A percentile compares a stretch with the other conserved stretches of the same genome.
phyloP scores from a whole-genome alignment of 2,329 filamentous ascomycete species.

The Cryphonectria nitschkei region DNA sequence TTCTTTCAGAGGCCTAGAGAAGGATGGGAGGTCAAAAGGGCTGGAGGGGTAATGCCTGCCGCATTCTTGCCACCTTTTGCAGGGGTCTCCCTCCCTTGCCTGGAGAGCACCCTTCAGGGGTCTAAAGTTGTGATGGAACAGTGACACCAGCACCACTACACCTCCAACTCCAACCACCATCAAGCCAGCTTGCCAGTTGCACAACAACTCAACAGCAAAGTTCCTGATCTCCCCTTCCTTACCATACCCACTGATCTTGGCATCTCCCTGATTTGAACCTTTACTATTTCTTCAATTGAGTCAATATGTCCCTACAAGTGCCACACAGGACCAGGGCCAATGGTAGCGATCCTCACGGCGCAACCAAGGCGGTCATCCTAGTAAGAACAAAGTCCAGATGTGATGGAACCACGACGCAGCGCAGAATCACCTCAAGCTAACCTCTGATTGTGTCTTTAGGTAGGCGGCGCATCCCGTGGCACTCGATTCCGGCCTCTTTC shows the following conservation, averaged over 20 bases:
- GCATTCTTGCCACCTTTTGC: neutral
- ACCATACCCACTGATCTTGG: no score
- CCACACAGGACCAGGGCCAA: constrained; percentile 55
- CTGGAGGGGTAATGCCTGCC: constrained; percentile 10
- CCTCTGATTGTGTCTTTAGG: constrained; percentile 54
- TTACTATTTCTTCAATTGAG: neutral
- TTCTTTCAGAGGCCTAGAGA: neutral
- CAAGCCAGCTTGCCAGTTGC: constrained; percentile 16
- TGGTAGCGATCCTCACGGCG: constrained; percentile 52
- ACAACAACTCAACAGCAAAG: neutral
- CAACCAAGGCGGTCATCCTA: constrained; percentile 93
- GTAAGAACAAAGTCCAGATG: constrained; percentile 53
- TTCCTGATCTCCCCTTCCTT: neutral
- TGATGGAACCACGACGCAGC: neutral
- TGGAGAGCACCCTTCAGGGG: neutral
- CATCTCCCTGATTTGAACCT: neutral
- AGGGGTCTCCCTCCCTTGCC: constrained; percentile 6
- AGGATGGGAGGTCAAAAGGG: neutral
- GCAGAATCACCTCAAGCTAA: constrained; percentile 24
- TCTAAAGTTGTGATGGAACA: constrained; percentile 7
- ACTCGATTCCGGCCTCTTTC: constrained; percentile 94
- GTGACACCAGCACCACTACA: constrained; percentile 12
- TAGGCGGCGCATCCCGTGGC: constrained; percentile 92
- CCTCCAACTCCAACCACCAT: neutral
- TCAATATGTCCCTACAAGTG: constrained; percentile 60